These are phyloP conservation scores for Leishmania braziliensis DNA, from an alignment of 208 protist species.

Conservation along the genomic window DNA sequence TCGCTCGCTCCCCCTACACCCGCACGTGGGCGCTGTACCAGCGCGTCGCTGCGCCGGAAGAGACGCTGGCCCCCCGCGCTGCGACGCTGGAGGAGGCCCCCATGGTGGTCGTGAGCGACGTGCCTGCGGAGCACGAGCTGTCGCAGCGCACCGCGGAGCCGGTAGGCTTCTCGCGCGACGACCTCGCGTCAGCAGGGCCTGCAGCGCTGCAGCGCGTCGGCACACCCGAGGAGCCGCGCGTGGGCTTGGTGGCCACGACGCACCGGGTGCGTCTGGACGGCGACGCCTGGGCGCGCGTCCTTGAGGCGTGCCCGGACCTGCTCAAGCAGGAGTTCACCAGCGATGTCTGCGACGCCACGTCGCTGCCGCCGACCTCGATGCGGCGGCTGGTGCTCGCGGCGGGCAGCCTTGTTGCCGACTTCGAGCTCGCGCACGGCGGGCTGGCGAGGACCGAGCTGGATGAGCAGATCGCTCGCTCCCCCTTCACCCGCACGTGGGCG, in stretches of 20 bases:
- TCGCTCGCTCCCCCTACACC: too few relatives aligned
- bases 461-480: slow-evolving; percentile 17
- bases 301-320: slow-evolving; percentile 23
- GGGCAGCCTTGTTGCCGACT: slow-evolving; percentile 35
- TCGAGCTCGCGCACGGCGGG: slow-evolving; percentile 24
- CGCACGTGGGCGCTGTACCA: too few relatives aligned
- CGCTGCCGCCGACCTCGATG: slow-evolving; percentile 6
- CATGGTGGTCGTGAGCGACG: too few relatives aligned
- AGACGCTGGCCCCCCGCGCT: too few relatives aligned
- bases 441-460: slow-evolving; percentile 26
- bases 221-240: background rate
- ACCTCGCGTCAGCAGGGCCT: background rate
- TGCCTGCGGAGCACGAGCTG: too few relatives aligned
- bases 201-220: background rate
- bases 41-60: too few relatives aligned
- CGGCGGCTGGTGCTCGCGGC: slow-evolving; percentile 18
- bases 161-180: background rate
- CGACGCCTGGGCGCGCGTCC: slow-evolving; percentile 43
- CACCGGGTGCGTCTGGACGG: slow-evolving; percentile 47
- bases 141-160: background rate
- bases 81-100: too few relatives aligned
- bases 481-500: slow-evolving; percentile 20
- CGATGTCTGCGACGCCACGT: slow-evolving; percentile 40
- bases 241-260: slow-evolving; percentile 18
- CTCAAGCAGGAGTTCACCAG: slow-evolving; percentile 40